Conservation (phyloP, 2,329 filamentous ascomycete genomes). For the Ilyonectria destructans region DNA sequence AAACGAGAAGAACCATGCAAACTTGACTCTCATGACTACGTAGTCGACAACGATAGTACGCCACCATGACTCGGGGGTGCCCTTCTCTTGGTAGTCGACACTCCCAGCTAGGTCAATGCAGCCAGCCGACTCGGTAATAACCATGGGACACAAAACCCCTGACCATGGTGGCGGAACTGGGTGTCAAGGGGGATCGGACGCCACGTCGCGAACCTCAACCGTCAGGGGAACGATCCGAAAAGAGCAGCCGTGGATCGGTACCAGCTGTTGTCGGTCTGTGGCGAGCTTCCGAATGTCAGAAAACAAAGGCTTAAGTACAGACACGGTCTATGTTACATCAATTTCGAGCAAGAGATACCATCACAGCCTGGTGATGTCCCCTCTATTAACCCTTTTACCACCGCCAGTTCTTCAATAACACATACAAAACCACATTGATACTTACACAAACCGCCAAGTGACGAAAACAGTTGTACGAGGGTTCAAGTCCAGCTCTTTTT, state of each 20-base stretch:
- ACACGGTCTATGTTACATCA: background rate
- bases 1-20: constrained; percentile 6
- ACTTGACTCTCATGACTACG: constrained; percentile 7
- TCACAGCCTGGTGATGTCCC: background rate
- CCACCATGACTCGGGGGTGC: constrained; percentile 13
- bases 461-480: background rate
- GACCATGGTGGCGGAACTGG: background rate
- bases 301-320: background rate
- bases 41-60: background rate
- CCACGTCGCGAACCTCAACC: background rate
- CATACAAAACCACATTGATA: background rate
- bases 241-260: background rate
- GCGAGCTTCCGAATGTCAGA: background rate
- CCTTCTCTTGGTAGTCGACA: background rate
- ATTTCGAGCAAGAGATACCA: constrained; percentile 1
- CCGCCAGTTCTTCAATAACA: background rate
- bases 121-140: constrained; percentile 7
- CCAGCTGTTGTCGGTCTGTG: background rate
- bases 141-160: background rate
- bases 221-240: background rate
- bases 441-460: background rate
- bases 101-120: constrained; percentile 1
- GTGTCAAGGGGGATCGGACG: constrained; percentile 7
- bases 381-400: no score
- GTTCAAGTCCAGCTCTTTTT: background rate